Evolutionary conservation across 768 basidiomycete genomes (phyloP), one percentile per base, ranked within the genome.

Genomic region (Holtermannia corniformis): DNA sequence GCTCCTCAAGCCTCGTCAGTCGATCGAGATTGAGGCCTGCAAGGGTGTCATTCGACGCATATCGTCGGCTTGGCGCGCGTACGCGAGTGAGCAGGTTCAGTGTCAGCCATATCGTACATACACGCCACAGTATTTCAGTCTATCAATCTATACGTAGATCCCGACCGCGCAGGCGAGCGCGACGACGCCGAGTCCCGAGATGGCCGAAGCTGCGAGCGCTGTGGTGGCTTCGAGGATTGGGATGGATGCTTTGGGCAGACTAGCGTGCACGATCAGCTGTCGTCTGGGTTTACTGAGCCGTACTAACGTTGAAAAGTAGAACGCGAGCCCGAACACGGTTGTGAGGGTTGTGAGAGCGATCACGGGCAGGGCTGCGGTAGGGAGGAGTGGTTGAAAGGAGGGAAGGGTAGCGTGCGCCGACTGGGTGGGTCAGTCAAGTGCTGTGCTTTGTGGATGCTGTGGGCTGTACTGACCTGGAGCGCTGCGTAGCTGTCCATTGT

Each of bases 331-430:
- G 32, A 37, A 37, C 10, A 37, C 32, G 32, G 32, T 16, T 37
- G 32, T 37, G 10, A 37, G 16, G 32, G 10, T 37, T 7, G 10
- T 16, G 32, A 12, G 10, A 7, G 53, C 10, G 44, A 58, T 7
- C 41, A 54, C 1, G 51, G 57, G 46, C 23, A 42, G 42, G 49
- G 50, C 42, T 3, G 3, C 1, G 50, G 43, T 3, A 49, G 57
- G 13, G 57, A 58, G 16, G 57, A 58, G 45, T 54, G 57, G 57
- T 25, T 58, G 48, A 50, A 51, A 40, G 49, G 32, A 7, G 32
- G 32, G 32, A 7, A 37, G 32, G 7, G 32, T 7, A 16, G 32
- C 32, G 32, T 37, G 32, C 32, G 32, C 32, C 32, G 32, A 7
- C 32, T 37, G 32, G n/a, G n/a, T 37, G 7, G 16, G 32, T 37